Evolutionary conservation across 1,284 basidiomycete genomes (phyloP), one percentile per base, ranked within the genome.

Genomic region (Ganoderma meredithae): DNA sequence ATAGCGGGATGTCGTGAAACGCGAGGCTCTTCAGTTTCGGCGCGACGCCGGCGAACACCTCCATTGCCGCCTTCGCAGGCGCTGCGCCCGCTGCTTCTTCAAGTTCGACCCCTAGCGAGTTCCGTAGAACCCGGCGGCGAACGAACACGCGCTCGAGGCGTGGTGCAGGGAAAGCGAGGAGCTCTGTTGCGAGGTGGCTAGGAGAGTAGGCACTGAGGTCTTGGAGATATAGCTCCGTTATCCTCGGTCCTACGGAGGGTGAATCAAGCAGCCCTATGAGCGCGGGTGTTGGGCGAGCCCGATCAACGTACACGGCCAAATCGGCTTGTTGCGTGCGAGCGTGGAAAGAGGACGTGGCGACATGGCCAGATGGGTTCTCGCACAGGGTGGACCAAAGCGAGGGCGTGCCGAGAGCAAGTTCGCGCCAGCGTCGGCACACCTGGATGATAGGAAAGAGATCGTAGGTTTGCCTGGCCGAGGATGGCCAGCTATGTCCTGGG

Each of bases 311-410:
- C 1, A 72, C 52, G 8, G 47, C 56, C n/a, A 72, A 63, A 0
- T 66, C 65, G 2, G 68, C 49, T 2, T 63, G 63, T 39, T 68
- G 27, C 2, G 71, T 65, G 22, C 66, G 71, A 12, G 39, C 58
- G 36, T 65, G 67, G 22, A 72, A 47, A n/a, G 55, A 33, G 1
- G 39, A 2, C 3, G 67, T 63, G 0, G 69, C 67, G 39, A 22
- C 15, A 39, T 62, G 60, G n/a, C 63, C 31, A 7, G 41, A 5
- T 0, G 40, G 12, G n/a, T 64, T 65, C 43, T 70, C 69, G 63
- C 63, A 69, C 22, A 73, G 31, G 8, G 68, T 71, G 10, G 68
- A 64, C 72, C 72, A 73, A 12, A 73, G 72, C 9, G 68, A 66
- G 12, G 72, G 68, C 15, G 66, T 64, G 44, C 40, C 22, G 39